Base-by-base conservation (phyloP, 2,329 filamentous ascomycete genomes). In the Cercospora zeae-maydis region DNA sequence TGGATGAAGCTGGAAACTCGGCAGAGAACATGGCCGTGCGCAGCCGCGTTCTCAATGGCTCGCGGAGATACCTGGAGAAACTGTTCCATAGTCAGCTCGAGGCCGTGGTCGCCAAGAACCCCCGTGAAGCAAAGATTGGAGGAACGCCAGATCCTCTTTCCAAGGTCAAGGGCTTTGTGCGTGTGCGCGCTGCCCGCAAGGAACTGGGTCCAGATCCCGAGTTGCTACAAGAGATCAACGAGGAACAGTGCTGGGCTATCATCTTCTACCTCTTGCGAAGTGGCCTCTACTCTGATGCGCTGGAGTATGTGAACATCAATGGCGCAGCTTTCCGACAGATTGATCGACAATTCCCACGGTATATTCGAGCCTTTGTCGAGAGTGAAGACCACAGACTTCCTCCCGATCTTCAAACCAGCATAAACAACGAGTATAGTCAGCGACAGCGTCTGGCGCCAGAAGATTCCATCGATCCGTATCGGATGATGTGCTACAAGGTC, bases 401-500 rank as follows among this genome's bases (percentile, higher is more conserved):
- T 67, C 84, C 88, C 45, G 89, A 93, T 66, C 79, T 96, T 62
- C 90, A 96, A 72, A 90, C 92, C 69, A 90, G 91, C 66, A 96
- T 96, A 77, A 90, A 90, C 69, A 91, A 90, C 66, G 93, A 97
- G 74, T 97, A 96, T 77, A 89, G 89, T 57, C 91, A 96, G 75
- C 88, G 92, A 51, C 85, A 88, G 27, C 88, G 91, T 67, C 91
- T 96, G 71, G 91, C 91, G 0, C 90, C 91, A 0, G 91, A 95
- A 63, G 89, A 93, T 73, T 90, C 91, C 1, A 87, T 96, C 67
- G 95, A 99, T 75, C 95, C 95, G 27, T 99, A 96, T 80, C 88
- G 92, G 59, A 93, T 96, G 87, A 93, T 93, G 53, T 97, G 95
- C 76, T 98, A 98, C 83, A 98, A 99, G 82, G 88, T 99, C 65